A percentile compares a stretch with the other conserved stretches of the same genome.
phyloP scores from a whole-genome alignment of 257 asterid species.

The Avicennia marina region DNA sequence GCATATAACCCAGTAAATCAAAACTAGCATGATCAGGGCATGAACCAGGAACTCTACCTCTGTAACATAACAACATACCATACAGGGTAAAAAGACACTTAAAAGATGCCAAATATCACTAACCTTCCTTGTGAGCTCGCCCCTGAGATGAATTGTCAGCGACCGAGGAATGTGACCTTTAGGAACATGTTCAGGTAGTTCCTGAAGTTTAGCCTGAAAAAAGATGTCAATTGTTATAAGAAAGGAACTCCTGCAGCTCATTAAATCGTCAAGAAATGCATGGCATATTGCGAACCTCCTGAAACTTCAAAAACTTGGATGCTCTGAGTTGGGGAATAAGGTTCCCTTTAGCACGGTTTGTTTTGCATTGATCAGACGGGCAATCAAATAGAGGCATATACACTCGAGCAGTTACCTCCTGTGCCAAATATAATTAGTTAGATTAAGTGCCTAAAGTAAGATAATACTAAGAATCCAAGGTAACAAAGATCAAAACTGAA shows the following conservation, averaged over 20 bases:
- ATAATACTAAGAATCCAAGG: conserved; percentile 1
- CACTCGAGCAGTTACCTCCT: conserved; percentile 92
- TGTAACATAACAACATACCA: too few relatives aligned
- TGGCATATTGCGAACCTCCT: conserved; percentile 60
- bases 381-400: conserved; percentile 95
- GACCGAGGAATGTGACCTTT: conserved; percentile 95
- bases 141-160: conserved; percentile 94
- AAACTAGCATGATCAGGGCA: too few relatives aligned
- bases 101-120: conserved; percentile 14
- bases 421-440: conserved; percentile 12
- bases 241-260: conserved; percentile 1
- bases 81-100: neutral
- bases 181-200: conserved; percentile 94
- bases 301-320: conserved; percentile 89
- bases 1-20: too few relatives aligned
- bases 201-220: conserved; percentile 94
- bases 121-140: conserved; percentile 96
- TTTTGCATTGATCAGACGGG: conserved; percentile 66
- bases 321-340: conserved; percentile 90
- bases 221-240: conserved; percentile 12
- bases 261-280: conserved; percentile 10
- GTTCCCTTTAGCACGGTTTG: conserved; percentile 72
- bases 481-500: conserved; percentile 5
- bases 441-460: neutral
- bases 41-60: neutral